Evolutionary conservation across 208 protist species (phyloP), one percentile per base, ranked within the genome.

Genomic region (Crithidia acanthocephali): DNA sequence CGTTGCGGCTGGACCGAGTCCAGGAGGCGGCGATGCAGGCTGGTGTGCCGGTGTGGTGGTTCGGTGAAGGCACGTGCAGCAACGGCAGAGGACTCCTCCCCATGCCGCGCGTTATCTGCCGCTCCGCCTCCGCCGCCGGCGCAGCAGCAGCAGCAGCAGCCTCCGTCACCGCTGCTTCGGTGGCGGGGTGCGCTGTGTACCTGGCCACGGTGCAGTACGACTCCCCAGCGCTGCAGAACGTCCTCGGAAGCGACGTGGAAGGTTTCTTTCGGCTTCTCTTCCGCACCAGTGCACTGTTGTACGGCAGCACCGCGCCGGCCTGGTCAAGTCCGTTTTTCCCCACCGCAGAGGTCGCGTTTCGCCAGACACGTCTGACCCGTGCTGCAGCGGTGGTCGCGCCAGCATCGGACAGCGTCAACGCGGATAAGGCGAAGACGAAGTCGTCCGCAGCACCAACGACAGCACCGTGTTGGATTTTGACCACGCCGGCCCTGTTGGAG

Each of bases 31-130:
- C 79, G n/a, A 58, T 52, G 16, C 52, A 37, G 16, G 53, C 70
- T 1, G 79, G 86, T 2, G 74, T 89, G 30, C 81, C 85, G 40
- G 65, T 95, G 23, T 73, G 89, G 40, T 87, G 81, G 66, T 95
- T 90, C 40, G 59, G 70, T 5, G 90, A 95, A 51, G 87, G 85
- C 9, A 92, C 81, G 11, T 90, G 85, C 71, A 88, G 72, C 33
- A 95, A 95, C 68, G 90, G 90, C 32, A 86, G 84, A 58, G 90
- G 87, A 16, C 61, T 95, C 57, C 64, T 95, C 47, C 66, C 51
- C 20, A 72, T 88, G 44, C 72, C 64, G 8, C 32, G 44, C 2
- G 62, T 63, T 4, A 47, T 53, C 18, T 68, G 58, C 25, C 58
- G 62, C 15, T 42, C 60, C 7, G 48, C 30, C 0, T 4, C 44